Percentiles rank a stretch among this genome's conserved stretches.
Evolutionary conservation across 1,139 yeast species (phyloP).

Genomic region (Debaryomycetaceae sp.): DNA sequence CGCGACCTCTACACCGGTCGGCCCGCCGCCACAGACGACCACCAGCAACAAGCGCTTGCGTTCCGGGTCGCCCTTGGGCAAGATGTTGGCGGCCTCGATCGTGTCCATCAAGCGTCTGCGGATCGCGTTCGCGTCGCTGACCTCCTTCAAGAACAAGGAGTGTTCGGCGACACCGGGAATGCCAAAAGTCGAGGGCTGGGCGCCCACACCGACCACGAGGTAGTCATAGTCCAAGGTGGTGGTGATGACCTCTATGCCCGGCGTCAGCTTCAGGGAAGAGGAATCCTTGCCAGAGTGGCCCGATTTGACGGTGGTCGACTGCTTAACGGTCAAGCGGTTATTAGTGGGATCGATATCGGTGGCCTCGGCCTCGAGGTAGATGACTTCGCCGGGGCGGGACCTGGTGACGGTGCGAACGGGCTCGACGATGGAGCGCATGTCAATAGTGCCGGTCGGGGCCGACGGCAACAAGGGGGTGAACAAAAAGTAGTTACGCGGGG

Average conservation of each 20-base stretch:
- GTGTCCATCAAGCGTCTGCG: constrained; percentile 69
- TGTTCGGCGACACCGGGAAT: constrained; percentile 88
- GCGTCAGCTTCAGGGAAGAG: constrained; percentile 40
- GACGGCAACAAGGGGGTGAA: constrained; percentile 92
- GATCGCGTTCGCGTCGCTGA: constrained; percentile 70
- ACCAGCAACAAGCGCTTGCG: constrained; percentile 72
- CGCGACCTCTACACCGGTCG: constrained; percentile 94
- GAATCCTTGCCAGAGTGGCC: constrained; percentile 47
- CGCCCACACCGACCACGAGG: constrained; percentile 84
- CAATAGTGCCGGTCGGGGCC: constrained; percentile 89
- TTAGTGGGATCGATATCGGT: constrained; percentile 63
- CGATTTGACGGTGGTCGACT: constrained; percentile 39
- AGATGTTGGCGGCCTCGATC: constrained; percentile 72
- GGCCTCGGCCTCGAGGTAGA: constrained; percentile 87
- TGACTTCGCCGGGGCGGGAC: constrained; percentile 66
- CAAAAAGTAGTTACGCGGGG: constrained; percentile 90
- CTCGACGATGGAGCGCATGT: constrained; percentile 80
- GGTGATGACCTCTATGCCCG: constrained; percentile 31
- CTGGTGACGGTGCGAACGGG: constrained; percentile 60
- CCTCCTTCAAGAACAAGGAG: constrained; percentile 79
- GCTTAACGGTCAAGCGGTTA: constrained; percentile 52
- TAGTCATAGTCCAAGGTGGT: constrained; percentile 59
- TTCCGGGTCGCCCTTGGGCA: constrained; percentile 64
- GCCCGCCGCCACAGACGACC: constrained; percentile 93
- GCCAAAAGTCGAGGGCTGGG: constrained; percentile 85